Conservation (phyloP, 225 moss, liverwort and hornwort genomes). For the Thuidium tamariscinum region DNA sequence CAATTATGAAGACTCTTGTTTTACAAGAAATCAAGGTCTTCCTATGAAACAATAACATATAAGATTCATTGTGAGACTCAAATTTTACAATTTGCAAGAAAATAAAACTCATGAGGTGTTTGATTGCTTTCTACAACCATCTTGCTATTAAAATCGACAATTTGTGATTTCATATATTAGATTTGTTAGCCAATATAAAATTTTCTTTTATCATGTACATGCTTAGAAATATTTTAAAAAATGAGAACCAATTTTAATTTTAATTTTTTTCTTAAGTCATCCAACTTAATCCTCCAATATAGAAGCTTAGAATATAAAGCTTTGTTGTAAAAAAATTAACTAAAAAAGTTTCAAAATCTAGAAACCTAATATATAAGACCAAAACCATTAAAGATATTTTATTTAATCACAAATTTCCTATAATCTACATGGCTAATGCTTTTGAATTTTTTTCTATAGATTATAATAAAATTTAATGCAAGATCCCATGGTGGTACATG, state of each 20-base stretch:
- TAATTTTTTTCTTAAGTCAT: not conserved
- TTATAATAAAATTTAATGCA: not conserved
- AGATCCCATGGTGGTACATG: not conserved
- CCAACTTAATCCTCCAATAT: not conserved
- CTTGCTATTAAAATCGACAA: fast-evolving
- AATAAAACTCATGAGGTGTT: fast-evolving
- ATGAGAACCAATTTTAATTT: not conserved
- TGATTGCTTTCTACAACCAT: not conserved
- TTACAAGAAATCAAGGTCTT: fast-evolving
- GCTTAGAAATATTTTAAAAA: not conserved
- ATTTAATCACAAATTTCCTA: no score
- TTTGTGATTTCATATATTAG: fast-evolving
- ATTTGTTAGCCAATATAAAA: not conserved
- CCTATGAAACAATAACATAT: fast-evolving
- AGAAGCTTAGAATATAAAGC: not conserved
- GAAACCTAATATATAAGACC: not conserved
- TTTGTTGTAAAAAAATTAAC: not conserved
- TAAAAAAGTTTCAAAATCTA: not conserved
- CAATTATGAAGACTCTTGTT: not conserved
- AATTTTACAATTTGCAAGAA: not conserved
- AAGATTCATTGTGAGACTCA: fast-evolving
- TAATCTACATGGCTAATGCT: not conserved
- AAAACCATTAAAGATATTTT: no score
- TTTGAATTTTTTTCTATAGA: not conserved
- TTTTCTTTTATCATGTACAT: not conserved